Conservation (phyloP, 169 alveolate genomes). For the Plasmodium inui region DNA sequence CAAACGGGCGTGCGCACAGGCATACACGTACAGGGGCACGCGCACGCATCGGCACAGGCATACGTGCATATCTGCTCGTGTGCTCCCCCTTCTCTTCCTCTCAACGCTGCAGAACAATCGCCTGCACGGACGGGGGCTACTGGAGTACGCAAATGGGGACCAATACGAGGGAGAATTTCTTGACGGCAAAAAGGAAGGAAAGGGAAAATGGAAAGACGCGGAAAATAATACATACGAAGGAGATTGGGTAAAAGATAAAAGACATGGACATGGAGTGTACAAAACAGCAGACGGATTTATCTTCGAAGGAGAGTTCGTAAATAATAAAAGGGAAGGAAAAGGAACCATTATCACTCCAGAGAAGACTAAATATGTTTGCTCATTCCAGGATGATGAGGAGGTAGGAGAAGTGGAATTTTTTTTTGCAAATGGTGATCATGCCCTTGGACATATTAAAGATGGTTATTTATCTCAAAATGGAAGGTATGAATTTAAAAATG, state of each 20-base stretch:
- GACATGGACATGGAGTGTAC: conserved; percentile 96
- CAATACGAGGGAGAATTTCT: conserved; percentile 94
- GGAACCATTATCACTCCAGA: conserved; percentile 46
- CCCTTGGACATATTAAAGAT: conserved; percentile 64
- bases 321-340: conserved; percentile 37
- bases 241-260: conserved; percentile 92
- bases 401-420: conserved; percentile 63
- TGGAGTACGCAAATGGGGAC: conserved; percentile 87
- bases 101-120: conserved; percentile 8
- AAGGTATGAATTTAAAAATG: conserved; percentile 77
- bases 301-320: conserved; percentile 65
- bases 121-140: conserved; percentile 77
- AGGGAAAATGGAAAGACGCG: conserved; percentile 93
- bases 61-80: neutral
- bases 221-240: conserved; percentile 96
- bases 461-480: conserved; percentile 74
- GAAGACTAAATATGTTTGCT: conserved; percentile 35
- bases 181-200: conserved; percentile 92
- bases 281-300: conserved; percentile 80
- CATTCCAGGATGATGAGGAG: conserved; percentile 39
- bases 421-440: conserved; percentile 71
- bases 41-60: neutral
- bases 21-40: neutral
- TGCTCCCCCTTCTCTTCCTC: neutral
- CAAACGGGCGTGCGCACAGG: neutral